Conservation (phyloP, 805 yeast genomes). For the Naumovozyma baii region DNA sequence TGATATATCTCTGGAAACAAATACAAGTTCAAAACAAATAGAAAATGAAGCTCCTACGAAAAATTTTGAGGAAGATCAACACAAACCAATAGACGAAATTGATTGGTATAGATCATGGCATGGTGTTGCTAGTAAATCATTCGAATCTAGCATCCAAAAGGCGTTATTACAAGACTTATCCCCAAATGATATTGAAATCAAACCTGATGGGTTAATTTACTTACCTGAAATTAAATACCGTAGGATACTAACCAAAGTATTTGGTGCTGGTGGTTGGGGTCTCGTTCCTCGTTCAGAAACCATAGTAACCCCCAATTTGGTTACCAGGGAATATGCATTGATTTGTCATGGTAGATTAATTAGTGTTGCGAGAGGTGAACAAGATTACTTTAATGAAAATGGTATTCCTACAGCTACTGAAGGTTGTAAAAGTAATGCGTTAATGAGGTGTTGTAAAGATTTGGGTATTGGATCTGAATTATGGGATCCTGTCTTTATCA, state of each 20-base stretch:
- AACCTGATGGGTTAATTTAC: conserved; percentile 88
- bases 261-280: conserved; percentile 99
- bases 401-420: conserved; percentile 93
- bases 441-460: conserved; percentile 97
- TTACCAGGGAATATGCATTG: conserved; percentile 85
- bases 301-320: conserved; percentile 56
- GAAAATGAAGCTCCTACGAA: not conserved
- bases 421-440: conserved; percentile 92
- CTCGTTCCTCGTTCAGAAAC: conserved; percentile 88
- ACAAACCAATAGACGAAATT: conserved; percentile 8
- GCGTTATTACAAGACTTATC: conserved; percentile 55
- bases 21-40: not conserved
- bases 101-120: conserved; percentile 85
- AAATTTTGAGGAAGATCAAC: not conserved
- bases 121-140: conserved; percentile 78
- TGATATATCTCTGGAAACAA: not conserved
- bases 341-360: conserved; percentile 83
- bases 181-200: conserved; percentile 75
- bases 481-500: conserved; percentile 92
- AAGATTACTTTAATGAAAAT: conserved; percentile 75
- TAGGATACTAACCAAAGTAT: conserved; percentile 76
- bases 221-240: conserved; percentile 94
- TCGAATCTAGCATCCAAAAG: conserved; percentile 48
- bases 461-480: conserved; percentile 92
- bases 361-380: conserved; percentile 91